phyloP scores from a whole-genome alignment of 83 land plant species.

The Picea abies region DNA sequence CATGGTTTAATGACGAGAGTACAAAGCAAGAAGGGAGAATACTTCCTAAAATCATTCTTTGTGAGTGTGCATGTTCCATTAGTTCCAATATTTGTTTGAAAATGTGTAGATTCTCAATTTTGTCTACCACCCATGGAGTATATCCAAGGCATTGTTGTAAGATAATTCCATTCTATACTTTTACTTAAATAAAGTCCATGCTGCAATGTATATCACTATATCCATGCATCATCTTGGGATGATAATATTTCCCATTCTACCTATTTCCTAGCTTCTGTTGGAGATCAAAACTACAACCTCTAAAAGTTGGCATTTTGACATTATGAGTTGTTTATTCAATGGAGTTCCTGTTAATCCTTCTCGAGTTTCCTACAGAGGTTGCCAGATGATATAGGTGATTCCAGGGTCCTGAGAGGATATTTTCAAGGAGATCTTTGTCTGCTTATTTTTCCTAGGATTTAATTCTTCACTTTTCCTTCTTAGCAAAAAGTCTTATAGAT shows the following conservation, averaged over 20 bases:
- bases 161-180: slow-evolving; percentile 26
- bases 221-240: too few relatives aligned
- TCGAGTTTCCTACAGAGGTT: slow-evolving; percentile 1
- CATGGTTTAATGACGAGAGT: too few relatives aligned
- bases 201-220: slow-evolving; percentile 11
- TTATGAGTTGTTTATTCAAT: not conserved
- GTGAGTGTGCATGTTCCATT: slow-evolving; percentile 72
- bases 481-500: not conserved
- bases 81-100: too few relatives aligned
- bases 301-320: not conserved
- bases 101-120: slow-evolving; percentile 42
- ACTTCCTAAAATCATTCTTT: slow-evolving; percentile 50
- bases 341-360: not conserved
- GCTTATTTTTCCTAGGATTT: slow-evolving; percentile 4
- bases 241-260: too few relatives aligned
- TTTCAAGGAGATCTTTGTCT: not conserved
- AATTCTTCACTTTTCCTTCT: not conserved
- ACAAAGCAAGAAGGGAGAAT: slow-evolving; percentile 74
- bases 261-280: too few relatives aligned
- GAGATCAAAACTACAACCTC: too few relatives aligned
- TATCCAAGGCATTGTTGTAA: slow-evolving; percentile 68
- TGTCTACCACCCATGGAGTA: slow-evolving; percentile 36
- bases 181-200: not conserved
- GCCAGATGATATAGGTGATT: slow-evolving; percentile 3
- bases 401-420: not conserved